Evolutionary conservation across 1,284 basidiomycete genomes (phyloP), one percentile per base, ranked within the genome.

Genomic region (Pholiota adiposa): DNA sequence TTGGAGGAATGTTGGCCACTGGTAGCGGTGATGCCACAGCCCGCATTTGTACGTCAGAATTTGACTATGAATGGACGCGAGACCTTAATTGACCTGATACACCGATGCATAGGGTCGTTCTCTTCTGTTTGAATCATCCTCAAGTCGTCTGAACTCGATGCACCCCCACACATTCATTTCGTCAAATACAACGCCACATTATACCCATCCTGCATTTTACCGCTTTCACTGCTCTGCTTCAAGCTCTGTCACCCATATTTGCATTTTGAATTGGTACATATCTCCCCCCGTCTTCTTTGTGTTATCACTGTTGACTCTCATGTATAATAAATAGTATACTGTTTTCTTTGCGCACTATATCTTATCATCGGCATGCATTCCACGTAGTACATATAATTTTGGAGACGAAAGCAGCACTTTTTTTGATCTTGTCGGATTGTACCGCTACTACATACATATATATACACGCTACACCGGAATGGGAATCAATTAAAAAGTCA

Each of bases 1-100:
- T 85, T 23, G 90, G 90, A 16, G 87, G 86, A 46, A 78, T 92
- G 50, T 77, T 96, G 43, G 94, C 93, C 2, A 94, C 93, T 4
- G 94, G 94, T 21, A 92, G 89, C 72, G 94, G 94, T 12, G 94
- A 97, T 43, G 53, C 36, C 27, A 58, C 59, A 43, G 63, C 65
- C 18, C 52, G 65, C 51, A 62, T 63, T 43, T 67, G 65, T 66
- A 51, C 40, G 65, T 67, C 38, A 48, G 33, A 14, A 12, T 14
- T 52, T 44, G 19, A n/a, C 36, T 44, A 50, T 60, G n/a, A 27
- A 27, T n/a, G 23, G 8, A 27, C 25, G n/a, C 29, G 25, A 46
- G 23, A 18, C 2, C n/a, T 38, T 29, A 31, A n/a, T 50, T 12
- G 21, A 21, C 19, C 51, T 61, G 29, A 58, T 44, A 38, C 46